phyloP scores from a whole-genome alignment of 2,329 filamentous ascomycete genomes.

The Dichotomopilus funicola region DNA sequence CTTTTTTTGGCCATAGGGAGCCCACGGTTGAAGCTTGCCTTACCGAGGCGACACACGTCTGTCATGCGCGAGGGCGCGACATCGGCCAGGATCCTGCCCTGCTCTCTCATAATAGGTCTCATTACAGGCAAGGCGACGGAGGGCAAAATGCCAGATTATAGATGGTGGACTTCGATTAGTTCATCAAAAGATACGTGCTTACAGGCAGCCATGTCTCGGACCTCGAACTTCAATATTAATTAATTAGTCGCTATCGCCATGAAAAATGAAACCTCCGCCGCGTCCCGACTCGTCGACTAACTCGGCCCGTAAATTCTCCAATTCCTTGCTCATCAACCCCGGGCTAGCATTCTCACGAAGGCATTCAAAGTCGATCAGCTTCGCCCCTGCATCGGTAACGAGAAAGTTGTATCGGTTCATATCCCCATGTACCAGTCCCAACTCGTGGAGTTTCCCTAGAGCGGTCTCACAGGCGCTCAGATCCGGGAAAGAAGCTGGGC shows the following conservation, averaged over 20 bases:
- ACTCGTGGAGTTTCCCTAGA: background rate
- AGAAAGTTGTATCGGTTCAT: background rate
- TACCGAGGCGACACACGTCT: background rate
- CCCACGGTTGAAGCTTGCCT: conserved; percentile 7
- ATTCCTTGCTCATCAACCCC: too few relatives aligned
- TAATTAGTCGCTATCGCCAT: too few relatives aligned
- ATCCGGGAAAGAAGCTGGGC: too few relatives aligned
- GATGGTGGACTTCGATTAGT: conserved; percentile 9
- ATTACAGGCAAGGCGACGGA: conserved; percentile 8
- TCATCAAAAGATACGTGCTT: too few relatives aligned
- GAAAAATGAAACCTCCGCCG: too few relatives aligned
- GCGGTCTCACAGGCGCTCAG: background rate
- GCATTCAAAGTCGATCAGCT: too few relatives aligned
- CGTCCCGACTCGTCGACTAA: too few relatives aligned
- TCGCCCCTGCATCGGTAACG: background rate
- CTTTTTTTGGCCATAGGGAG: too few relatives aligned
- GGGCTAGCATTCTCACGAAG: too few relatives aligned
- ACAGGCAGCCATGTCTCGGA: too few relatives aligned
- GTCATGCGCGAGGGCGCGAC: conserved; percentile 9
- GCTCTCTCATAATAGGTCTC: conserved; percentile 6
- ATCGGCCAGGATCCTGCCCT: conserved; percentile 9
- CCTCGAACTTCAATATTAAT: too few relatives aligned
- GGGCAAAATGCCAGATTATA: background rate
- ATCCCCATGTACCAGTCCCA: background rate
- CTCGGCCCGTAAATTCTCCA: too few relatives aligned